Base-by-base conservation (phyloP, 257 asterid genomes). In the Plectranthus barbatus region DNA sequence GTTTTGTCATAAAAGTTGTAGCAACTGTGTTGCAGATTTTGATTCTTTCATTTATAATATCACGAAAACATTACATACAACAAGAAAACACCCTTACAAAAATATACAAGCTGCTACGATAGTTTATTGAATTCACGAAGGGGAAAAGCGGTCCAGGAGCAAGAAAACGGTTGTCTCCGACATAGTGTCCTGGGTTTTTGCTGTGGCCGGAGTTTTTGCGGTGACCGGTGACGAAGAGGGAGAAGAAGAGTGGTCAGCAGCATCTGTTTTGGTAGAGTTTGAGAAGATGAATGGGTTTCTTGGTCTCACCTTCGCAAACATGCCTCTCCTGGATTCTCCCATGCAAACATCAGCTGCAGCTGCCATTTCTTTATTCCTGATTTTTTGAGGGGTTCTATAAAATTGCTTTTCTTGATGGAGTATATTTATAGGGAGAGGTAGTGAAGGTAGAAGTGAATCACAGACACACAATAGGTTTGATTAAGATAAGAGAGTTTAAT, bases 91-190 rank as follows among this genome's bases (percentile, higher is more conserved):
- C 64, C 48, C 76, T 64, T 39, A 31, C 13, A 48, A 53, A 57
- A 40, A 56, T 64, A 72, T 49, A 65, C 45, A 64, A 33, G 40
- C 50, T 47, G 12, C 40, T 48, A 31, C 12, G 59, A 19, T 50
- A 65, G 21, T 36, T 23, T 47, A 34, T 60, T 42, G 24, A 31
- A 48, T 39, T 79, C 78, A 89, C 31, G 80, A 76, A 1, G 94
- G 89, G n/a, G 90, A 86, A 54, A 86, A 86, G 2, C 93, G 88
- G 76, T 89, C 97, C 80, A 89, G 75, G 73, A 89, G 87, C 83
- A 84, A 62, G 31, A 68, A 69, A 3, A 86, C 60, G 0, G 85
- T 76, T 10, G 81, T 69, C 65, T 89, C 97, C 0, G 78, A 81
- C 80, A 84, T 73, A 24, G 70, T 47, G 23, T 69, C 80, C 8